A percentile compares a stretch with the other conserved stretches of the same genome.
phyloP scores from a whole-genome alignment of 805 yeast species.

The Saccharomycopsis microspora region DNA sequence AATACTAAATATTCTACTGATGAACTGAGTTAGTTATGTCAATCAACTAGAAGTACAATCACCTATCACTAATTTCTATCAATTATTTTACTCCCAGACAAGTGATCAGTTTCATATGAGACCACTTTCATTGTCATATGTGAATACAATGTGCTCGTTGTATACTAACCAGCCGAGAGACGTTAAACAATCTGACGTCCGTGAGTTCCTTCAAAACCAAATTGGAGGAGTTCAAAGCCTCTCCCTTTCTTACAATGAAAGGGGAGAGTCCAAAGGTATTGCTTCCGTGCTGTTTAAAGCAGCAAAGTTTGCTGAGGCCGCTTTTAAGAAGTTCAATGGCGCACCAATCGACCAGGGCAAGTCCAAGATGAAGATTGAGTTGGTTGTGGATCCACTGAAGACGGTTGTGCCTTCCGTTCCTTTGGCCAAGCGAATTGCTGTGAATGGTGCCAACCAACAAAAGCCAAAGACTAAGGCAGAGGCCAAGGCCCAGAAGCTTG shows the following conservation, averaged over 20 bases:
- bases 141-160: neutral
- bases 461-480: slow-evolving; percentile 5
- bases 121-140: neutral
- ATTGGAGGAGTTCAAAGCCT: slow-evolving; percentile 76
- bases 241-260: slow-evolving; percentile 68
- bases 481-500: slow-evolving; percentile 8
- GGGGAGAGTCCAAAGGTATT: slow-evolving; percentile 84
- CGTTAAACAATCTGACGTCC: slow-evolving; percentile 69
- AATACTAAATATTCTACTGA: too few relatives aligned
- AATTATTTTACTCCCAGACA: neutral
- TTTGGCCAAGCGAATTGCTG: slow-evolving; percentile 60
- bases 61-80: neutral
- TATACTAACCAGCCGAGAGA: slow-evolving; percentile 48
- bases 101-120: too few relatives aligned
- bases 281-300: slow-evolving; percentile 75
- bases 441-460: slow-evolving; percentile 23
- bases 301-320: slow-evolving; percentile 59
- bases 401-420: slow-evolving; percentile 29
- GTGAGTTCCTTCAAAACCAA: slow-evolving; percentile 84
- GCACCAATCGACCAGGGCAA: slow-evolving; percentile 90
- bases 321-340: slow-evolving; percentile 78
- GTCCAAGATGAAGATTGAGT: slow-evolving; percentile 62
- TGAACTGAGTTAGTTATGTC: too few relatives aligned
- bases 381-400: slow-evolving; percentile 75
- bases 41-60: too few relatives aligned